These are phyloP conservation scores for Chiua sp. DNA, from an alignment of 1,284 basidiomycete genomes.

Conservation along the genomic window DNA sequence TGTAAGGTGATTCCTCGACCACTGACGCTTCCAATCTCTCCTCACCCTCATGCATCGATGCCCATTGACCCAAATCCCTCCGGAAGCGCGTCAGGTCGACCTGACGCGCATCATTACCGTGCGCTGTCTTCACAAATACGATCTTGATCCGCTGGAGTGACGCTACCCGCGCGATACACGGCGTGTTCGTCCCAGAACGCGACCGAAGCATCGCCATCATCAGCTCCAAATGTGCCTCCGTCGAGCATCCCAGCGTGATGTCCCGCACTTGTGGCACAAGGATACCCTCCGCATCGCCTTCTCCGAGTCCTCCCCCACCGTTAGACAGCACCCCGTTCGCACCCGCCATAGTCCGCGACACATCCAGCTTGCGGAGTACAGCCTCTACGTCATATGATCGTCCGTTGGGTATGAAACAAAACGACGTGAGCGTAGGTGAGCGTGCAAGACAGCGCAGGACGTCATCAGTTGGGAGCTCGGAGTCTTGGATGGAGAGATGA, in stretches of 20 bases:
- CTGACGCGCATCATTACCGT: conserved; percentile 2
- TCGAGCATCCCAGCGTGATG: conserved; percentile 21
- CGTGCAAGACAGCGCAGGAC: conserved; percentile 25
- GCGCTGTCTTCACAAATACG: conserved; percentile 18
- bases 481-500: conserved; percentile 21
- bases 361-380: conserved; percentile 14
- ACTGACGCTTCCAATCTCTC: conserved; percentile 7
- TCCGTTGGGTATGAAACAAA: conserved; percentile 28
- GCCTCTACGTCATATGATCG: conserved; percentile 20
- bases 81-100: not conserved
- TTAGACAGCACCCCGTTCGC: no score
- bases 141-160: conserved; percentile 11
- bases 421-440: conserved; percentile 14
- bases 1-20: conserved; percentile 8
- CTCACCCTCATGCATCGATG: not conserved
- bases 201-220: conserved; percentile 19
- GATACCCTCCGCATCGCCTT: not conserved
- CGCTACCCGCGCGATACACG: not conserved
- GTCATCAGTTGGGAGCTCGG: conserved; percentile 25
- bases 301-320: no score
- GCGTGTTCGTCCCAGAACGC: conserved; percentile 8
- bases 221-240: conserved; percentile 7
- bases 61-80: conserved; percentile 1
- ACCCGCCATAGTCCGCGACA: not conserved
- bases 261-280: conserved; percentile 16